phyloP scores from a whole-genome alignment of 305 asterid species.

The Caryopteris hybrid region DNA sequence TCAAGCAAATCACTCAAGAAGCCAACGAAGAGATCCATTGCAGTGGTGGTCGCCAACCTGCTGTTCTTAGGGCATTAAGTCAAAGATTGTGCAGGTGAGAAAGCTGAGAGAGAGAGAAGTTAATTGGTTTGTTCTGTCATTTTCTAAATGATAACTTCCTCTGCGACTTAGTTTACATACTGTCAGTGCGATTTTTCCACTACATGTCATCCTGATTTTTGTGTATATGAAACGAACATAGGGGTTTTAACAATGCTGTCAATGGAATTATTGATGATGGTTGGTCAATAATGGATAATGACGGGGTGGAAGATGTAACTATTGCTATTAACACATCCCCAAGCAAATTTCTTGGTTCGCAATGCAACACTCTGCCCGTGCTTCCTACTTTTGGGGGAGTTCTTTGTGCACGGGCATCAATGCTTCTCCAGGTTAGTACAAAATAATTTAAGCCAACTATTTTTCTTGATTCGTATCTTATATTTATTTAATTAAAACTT shows the following conservation, averaged over 20 bases:
- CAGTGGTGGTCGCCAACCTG: conserved; percentile 70
- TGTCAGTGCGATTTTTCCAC: neutral
- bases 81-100: conserved; percentile 68
- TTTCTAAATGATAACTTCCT: neutral
- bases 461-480: neutral
- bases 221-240: conserved; percentile 13
- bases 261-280: conserved; percentile 80
- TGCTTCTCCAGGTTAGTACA: conserved; percentile 83
- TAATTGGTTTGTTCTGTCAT: too few relatives aligned
- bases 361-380: conserved; percentile 41
- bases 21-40: conserved; percentile 61
- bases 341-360: conserved; percentile 61
- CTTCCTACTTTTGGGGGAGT: conserved; percentile 71
- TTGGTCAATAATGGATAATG: conserved; percentile 62
- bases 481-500: neutral
- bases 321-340: conserved; percentile 62
- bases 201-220: neutral
- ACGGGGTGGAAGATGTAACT: conserved; percentile 71
- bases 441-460: too few relatives aligned
- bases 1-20: conserved; percentile 75
- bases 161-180: neutral
- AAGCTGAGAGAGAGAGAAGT: neutral
- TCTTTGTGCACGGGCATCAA: conserved; percentile 76
- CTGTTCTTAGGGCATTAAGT: conserved; percentile 63
- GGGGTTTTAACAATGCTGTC: conserved; percentile 84